Evolutionary conservation across 2,329 filamentous ascomycete genomes (phyloP).

Genomic region (Domatiomyces catenatus): DNA sequence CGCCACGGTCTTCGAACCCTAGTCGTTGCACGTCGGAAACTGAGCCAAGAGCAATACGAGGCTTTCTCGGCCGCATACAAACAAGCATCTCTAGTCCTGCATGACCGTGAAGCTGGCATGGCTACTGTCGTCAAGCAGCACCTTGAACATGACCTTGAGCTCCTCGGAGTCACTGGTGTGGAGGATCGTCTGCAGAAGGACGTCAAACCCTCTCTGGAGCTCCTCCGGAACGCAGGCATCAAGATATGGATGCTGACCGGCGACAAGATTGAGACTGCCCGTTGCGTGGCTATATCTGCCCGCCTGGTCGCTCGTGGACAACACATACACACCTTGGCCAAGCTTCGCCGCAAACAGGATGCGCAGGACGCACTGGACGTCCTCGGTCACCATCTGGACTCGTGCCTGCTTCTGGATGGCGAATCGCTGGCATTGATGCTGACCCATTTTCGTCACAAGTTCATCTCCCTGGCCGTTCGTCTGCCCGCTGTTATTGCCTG

Average conservation of each 20-base stretch:
- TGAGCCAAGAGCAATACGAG: constrained; percentile 63
- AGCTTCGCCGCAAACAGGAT: constrained; percentile 65
- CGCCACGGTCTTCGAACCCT: constrained; percentile 86
- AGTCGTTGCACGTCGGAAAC: constrained; percentile 79
- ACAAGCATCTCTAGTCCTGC: constrained; percentile 65
- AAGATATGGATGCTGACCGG: constrained; percentile 99
- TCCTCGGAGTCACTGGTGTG: constrained; percentile 92
- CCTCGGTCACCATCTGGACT: constrained; percentile 66
- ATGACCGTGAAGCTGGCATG: constrained; percentile 67
- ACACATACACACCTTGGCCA: constrained; percentile 85
- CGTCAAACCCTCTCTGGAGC: constrained; percentile 86
- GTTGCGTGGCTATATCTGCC: constrained; percentile 87
- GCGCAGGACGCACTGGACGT: constrained; percentile 83
- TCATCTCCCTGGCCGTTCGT: constrained; percentile 74
- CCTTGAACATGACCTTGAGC: constrained; percentile 75
- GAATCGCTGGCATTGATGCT: constrained; percentile 77
- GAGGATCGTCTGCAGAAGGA: constrained; percentile 93
- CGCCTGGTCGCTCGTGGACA: constrained; percentile 88
- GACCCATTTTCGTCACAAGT: constrained; percentile 64
- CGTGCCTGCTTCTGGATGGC: constrained; percentile 87
- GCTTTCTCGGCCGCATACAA: constrained; percentile 63
- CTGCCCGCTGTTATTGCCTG: constrained; percentile 90
- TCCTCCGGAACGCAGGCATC: constrained; percentile 90
- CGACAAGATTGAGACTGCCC: constrained; percentile 94
- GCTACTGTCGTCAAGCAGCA: constrained; percentile 62